Evolutionary conservation across 208 protist genomes (phyloP), one percentile per base, ranked within the genome.

Genomic region (Phytomonas sp.): DNA sequence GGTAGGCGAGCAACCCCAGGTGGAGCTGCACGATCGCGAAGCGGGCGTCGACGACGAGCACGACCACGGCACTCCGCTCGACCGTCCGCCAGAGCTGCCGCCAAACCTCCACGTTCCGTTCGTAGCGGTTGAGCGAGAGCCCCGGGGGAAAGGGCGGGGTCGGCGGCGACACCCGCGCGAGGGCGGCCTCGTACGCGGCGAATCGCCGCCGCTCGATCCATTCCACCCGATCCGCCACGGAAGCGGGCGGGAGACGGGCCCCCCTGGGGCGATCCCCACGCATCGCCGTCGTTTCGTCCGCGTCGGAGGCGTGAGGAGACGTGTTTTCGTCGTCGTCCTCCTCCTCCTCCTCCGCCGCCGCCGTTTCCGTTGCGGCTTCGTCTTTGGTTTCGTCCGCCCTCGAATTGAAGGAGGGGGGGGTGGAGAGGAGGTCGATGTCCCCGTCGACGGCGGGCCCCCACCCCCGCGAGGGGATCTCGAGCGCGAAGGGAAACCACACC

Each of bases 41-140:
- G 30, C 98, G 95, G 9, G 91, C 87, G 73, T 99, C 98, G 2
- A 87, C 81, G 1, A 99, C 85, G 28, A 99, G 34, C 0, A 98
- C 65, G 23, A 98, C 78, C 6, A 99, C 84, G 76, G 99, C 97
- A 26, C 93, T 97, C 43, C 84, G 67, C 75, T 99, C 98, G 11
- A 98, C 84, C 0, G 97, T 97, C 36, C 98, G 87, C 98, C 98
- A 99, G 0, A 99, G 84, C 84, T 99, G 98, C 31, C 97, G 85
- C 97, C 97, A 99, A n/a, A 99, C 97, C 9, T 99, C 95, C 2
- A 99, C 20, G 76, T 99, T 99, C 34, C 92, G 93, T 75, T 99
- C 97, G 80, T 97, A 99, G 53, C 88, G 91, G 76, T 89, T 98
- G 29, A 98, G 62, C 36, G 88, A 67, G 61, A 92, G 64, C 5